A percentile compares a stretch with the other conserved stretches of the same genome.
phyloP scores from a whole-genome alignment of 2,329 filamentous ascomycete species.

The Trichoderma arundinaceum region DNA sequence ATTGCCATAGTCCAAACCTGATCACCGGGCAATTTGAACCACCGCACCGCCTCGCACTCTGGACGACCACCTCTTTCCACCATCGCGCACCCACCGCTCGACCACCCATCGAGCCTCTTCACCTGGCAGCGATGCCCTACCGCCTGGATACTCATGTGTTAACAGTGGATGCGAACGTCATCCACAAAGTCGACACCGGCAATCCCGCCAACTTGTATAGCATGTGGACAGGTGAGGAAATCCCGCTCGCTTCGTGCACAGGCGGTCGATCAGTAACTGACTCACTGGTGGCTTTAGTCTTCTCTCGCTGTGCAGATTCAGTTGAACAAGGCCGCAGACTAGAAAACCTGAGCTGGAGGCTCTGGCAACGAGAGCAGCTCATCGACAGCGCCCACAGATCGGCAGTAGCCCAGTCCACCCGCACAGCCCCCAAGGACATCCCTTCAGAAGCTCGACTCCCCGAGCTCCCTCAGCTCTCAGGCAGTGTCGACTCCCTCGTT shows the following conservation, averaged over 20 bases:
- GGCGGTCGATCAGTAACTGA: constrained; percentile 11
- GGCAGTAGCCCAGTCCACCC: constrained; percentile 46
- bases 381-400: constrained; percentile 74
- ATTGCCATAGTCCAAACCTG: constrained; percentile 21
- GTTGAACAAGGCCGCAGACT: constrained; percentile 90
- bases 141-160: constrained; percentile 84
- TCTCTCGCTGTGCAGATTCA: constrained; percentile 91
- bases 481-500: constrained; percentile 75
- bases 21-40: constrained; percentile 16
- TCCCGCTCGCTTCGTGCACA: neutral
- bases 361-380: constrained; percentile 82
- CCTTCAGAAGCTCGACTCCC: constrained; percentile 50
- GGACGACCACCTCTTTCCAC: constrained; percentile 24
- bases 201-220: constrained; percentile 93
- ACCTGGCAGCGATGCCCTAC: constrained; percentile 72
- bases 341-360: constrained; percentile 93
- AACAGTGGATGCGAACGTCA: constrained; percentile 87
- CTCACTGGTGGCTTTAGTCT: constrained; percentile 63
- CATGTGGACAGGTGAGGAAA: constrained; percentile 88
- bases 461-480: constrained; percentile 74
- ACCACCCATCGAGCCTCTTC: constrained; percentile 44
- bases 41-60: neutral
- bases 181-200: constrained; percentile 92
- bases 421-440: constrained; percentile 57
- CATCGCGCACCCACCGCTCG: constrained; percentile 42